A percentile compares a stretch with the other conserved stretches of the same genome.
These are phyloP conservation scores for Blepharisma undulans DNA, from an alignment of 169 alveolate species.

Conservation along the genomic window DNA sequence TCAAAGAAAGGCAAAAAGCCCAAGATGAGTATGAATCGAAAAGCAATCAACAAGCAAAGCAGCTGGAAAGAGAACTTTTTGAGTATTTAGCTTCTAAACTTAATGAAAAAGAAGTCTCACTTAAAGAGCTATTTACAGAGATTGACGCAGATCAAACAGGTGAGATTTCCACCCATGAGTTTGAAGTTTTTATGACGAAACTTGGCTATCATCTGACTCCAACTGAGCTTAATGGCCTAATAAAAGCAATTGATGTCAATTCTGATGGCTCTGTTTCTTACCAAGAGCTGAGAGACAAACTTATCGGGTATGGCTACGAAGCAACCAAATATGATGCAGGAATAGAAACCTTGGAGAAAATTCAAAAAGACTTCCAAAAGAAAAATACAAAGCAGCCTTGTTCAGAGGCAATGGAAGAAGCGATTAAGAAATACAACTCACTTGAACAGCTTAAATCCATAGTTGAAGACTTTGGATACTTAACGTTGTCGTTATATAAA, in stretches of 20 bases:
- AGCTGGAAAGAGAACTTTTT: constrained; percentile 28
- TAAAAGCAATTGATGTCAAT: constrained; percentile 8
- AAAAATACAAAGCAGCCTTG: neutral
- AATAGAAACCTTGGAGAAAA: neutral
- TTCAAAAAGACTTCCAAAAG: neutral
- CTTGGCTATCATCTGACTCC: constrained; percentile 9
- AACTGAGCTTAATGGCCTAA: neutral
- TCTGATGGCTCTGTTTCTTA: neutral
- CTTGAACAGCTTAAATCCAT: neutral
- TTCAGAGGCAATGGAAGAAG: neutral
- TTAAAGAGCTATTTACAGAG: constrained; percentile 14
- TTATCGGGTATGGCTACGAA: neutral
- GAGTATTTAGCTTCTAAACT: constrained; percentile 10
- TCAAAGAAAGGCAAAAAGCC: neutral
- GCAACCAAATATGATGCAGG: neutral
- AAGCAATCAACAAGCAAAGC: neutral
- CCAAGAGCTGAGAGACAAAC: constrained; percentile 18
- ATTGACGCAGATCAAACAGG: constrained; percentile 33
- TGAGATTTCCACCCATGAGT: neutral
- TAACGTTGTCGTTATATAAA: neutral
- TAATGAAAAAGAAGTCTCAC: neutral
- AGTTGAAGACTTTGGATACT: neutral
- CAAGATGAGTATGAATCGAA: neutral
- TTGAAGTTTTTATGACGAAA: neutral
- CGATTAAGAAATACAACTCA: neutral